Evolutionary conservation across 1,139 yeast species (phyloP), one percentile per base, ranked within the genome.

Genomic region (Taphrina flavorubra): DNA sequence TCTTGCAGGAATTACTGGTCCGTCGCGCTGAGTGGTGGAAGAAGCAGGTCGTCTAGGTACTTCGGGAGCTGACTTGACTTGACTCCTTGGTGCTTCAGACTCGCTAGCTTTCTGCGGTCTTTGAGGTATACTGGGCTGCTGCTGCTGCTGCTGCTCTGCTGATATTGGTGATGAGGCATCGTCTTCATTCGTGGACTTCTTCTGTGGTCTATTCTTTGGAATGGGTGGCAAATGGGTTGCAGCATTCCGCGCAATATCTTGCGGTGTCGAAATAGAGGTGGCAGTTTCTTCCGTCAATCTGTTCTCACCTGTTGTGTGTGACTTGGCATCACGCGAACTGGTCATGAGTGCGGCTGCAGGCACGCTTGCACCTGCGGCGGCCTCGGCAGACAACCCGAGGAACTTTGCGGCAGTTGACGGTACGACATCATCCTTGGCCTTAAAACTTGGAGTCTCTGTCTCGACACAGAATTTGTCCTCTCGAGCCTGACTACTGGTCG

Each of bases 291-390:
- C 51, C 6, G 42, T 39, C 18, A 58, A 18, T 16, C 44, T 42
- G 25, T 20, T 58, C 25, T 58, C 62, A 7, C 62, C 62, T 31
- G 51, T 46, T 13, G 53, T 20, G 62, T 51, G 25, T 13, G 67
- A 56, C 16, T 63, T 63, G 34, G 46, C 67, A 44, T 63, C 67
- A 8, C 67, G 53, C 14, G 10, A 42, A 18, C 55, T 47, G 13
- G 53, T 63, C 67, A 63, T 63, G 39, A 46, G 46, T 6, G 67
- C 67, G 7, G 67, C 61, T 14, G 46, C 51, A 14, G 67, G 67
- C 18, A 63, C 46, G n/a, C 61, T 53, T 14, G 67, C 67, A n/a
- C 67, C 67, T 11, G 36, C 49, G 8, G 67, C 67, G 2, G 67
- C 67, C 1, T 16, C 67, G 13, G 61, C 39, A 8, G 61, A 53